Percentiles rank a stretch among this genome's conserved stretches.
phyloP scores from a whole-genome alignment of 2,329 filamentous ascomycete species.

The Metarhizium brunneum region DNA sequence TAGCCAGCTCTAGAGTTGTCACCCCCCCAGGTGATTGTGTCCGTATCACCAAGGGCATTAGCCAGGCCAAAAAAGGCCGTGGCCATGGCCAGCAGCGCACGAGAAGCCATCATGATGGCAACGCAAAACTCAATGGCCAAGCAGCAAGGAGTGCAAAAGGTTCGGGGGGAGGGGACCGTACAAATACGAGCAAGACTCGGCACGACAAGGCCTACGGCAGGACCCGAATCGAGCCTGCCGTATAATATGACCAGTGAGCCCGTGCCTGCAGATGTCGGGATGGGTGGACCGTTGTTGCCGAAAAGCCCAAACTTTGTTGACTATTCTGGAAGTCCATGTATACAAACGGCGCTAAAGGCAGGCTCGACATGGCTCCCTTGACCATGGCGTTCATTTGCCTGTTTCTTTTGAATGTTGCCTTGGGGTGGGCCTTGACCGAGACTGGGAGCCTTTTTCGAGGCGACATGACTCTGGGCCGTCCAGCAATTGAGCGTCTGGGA shows the following conservation, averaged over 20 bases:
- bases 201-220: background rate
- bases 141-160: background rate
- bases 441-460: background rate
- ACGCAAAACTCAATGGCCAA: background rate
- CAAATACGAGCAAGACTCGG: background rate
- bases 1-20: slow-evolving; percentile 46
- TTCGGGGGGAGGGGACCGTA: background rate
- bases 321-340: slow-evolving; percentile 1
- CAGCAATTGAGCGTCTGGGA: background rate
- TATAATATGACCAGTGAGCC: background rate
- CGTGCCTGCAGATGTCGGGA: background rate
- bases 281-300: background rate
- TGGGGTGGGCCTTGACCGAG: background rate
- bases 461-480: background rate
- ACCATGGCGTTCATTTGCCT: background rate
- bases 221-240: background rate
- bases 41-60: slow-evolving; percentile 32
- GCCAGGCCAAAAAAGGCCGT: slow-evolving; percentile 23
- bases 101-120: slow-evolving; percentile 15
- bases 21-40: slow-evolving; percentile 52
- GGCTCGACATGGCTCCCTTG: background rate
- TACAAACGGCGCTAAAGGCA: background rate
- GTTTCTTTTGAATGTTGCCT: background rate
- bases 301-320: background rate
- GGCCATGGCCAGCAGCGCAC: slow-evolving; percentile 20